Evolutionary conservation across 768 basidiomycete genomes (phyloP), one percentile per base, ranked within the genome.

Genomic region (Boletus eberwhitei): DNA sequence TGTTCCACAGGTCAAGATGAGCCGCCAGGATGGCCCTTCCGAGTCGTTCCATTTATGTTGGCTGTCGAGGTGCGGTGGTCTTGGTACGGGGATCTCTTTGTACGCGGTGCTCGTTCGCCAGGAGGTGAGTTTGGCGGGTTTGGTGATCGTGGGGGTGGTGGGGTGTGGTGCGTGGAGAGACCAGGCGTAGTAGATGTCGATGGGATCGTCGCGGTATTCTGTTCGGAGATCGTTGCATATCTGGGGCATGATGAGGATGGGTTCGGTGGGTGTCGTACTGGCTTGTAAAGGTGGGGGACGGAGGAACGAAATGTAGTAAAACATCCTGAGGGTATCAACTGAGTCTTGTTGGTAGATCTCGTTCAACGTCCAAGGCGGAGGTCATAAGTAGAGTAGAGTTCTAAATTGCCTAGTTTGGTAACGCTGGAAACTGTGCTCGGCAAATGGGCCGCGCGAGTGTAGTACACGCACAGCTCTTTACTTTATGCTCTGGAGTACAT

Each of bases 141-240:
- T 73, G 1, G 80, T 80, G 49, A 72, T 61, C 14, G 52, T 38
- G 6, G 70, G 59, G n/a, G 58, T 19, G 14, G 45, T 41, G 29
- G 60, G 43, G 65, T 65, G 2, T 0, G 64, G 63, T 42, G 48
- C 17, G 34, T 69, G 65, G 29, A 68, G 68, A 37, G 60, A 59
- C 92, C 92, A 95, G 24, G 79, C 72, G 65, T 86, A 93, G 65
- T 74, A 87, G 36, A 96, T 80, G 55, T 91, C 86, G 52, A 80
- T 76, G 1, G 78, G 69, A 17, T 66, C 71, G 12, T 76, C 73
- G 61, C 77, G 83, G 1, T 77, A 72, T 66, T 94, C 93, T 34
- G 94, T 96, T 32, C 94, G 81, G 22, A 96, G 79, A 61, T 96
- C 94, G 68, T 97, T 96, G 31, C 87, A 84, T 55, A 97, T 82